Evolutionary conservation across 2,329 filamentous ascomycete genomes (phyloP), one percentile per base, ranked within the genome.

Genomic region (Alternaria rosae): DNA sequence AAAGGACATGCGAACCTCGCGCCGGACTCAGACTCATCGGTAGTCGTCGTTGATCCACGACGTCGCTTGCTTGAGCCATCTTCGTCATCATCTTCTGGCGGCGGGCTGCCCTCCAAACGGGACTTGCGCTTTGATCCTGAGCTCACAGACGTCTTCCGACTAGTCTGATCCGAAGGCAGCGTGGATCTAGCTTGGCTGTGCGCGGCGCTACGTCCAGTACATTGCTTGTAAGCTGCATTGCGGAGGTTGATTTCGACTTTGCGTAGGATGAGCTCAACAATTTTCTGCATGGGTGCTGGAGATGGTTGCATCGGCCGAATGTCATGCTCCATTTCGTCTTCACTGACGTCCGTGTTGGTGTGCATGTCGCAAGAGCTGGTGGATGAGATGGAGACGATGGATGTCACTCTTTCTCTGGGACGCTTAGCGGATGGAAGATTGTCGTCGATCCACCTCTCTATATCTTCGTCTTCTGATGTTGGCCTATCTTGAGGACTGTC

Each of bases 1-100:
- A 77, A 82, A 0, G 81, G 81, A 54, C 80, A 82, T 5, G 80
- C 80, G 32, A 80, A 75, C 69, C 68, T 61, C 3, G 67, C 66
- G 5, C 70, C 70, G 7, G 47, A 57, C 21, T 75, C 73, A 1
- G 74, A 76, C 47, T 71, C 70, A 21, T 72, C 69, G 5, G 68
- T 68, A 3, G 68, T 71, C 6, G 63, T 62, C 10, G 70, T 60
- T n/a, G 73, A 75, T 51, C 69, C 69, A 5, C 73, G 66, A 6
- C 73, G 68, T 25, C 70, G 66, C 43, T 76, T 76, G 44, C 66
- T 72, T 15, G 70, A 30, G 10, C 64, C 68, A 21, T 73, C 66
- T 5, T 73, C 73, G 21, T 74, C 68, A 1, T 66, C 59, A 10
- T 74, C 68, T 2, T 71, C 70, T 9, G 61, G 61, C 2, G 68